A percentile compares a stretch with the other conserved stretches of the same genome.
Evolutionary conservation across 148 eudicot genomes (phyloP).

Genomic region (Silene conica): DNA sequence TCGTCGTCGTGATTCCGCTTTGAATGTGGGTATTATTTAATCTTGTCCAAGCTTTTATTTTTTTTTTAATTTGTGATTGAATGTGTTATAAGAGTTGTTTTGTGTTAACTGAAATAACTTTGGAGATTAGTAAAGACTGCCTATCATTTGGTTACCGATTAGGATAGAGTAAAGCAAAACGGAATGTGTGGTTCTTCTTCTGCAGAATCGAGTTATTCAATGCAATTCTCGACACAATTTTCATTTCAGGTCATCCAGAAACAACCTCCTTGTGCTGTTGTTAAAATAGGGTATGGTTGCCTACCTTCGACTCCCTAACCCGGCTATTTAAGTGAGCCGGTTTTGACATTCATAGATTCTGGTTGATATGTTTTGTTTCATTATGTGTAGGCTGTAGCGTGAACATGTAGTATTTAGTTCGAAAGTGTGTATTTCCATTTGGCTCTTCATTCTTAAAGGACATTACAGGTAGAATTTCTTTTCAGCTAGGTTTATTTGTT

Average conservation of each 20-base stretch:
- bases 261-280: no score
- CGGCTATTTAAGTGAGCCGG: no score
- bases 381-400: background rate
- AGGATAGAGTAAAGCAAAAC: no score
- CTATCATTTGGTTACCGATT: no score
- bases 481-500: background rate
- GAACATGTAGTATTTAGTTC: background rate
- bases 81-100: background rate
- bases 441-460: background rate
- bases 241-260: no score
- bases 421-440: background rate
- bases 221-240: no score
- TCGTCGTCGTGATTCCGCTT: slow-evolving; percentile 32
- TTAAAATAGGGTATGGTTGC: no score
- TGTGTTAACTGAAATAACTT: background rate
- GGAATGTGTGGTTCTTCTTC: no score
- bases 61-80: background rate
- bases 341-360: background rate
- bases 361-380: background rate
- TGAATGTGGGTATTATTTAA: slow-evolving; percentile 47
- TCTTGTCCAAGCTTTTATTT: background rate
- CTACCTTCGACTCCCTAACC: background rate
- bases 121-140: no score
- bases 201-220: no score
- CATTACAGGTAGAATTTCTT: background rate